Conservation (phyloP, 2,329 filamentous ascomycete genomes). For the Talaromyces islandicus region DNA sequence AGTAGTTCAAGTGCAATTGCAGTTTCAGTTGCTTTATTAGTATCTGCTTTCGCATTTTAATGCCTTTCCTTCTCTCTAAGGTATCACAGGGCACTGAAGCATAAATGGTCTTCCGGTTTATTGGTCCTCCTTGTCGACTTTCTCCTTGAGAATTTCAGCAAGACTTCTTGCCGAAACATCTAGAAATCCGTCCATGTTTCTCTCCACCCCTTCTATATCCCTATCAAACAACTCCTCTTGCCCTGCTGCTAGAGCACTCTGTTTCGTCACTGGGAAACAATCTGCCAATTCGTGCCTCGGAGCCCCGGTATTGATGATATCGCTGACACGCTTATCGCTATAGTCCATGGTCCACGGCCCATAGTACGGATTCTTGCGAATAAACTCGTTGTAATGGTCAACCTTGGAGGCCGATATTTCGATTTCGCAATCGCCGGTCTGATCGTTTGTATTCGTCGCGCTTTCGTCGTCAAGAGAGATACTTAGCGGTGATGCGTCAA, state of each 20-base stretch:
- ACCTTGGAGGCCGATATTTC: neutral
- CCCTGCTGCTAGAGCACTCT: neutral
- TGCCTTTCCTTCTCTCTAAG: neutral
- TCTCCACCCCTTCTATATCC: neutral
- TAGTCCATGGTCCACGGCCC: neutral
- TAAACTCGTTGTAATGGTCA: neutral
- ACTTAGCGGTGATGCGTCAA: slow-evolving; percentile 20
- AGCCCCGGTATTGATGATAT: neutral
- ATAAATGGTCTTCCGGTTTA: neutral
- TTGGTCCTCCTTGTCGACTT: neutral
- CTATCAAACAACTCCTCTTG: neutral
- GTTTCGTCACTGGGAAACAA: neutral
- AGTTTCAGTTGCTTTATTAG: too few relatives aligned
- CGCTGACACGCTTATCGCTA: slow-evolving; percentile 1
- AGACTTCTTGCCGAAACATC: slow-evolving; percentile 1
- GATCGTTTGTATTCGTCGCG: neutral
- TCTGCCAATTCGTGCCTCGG: slow-evolving; percentile 7
- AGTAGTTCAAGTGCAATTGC: too few relatives aligned
- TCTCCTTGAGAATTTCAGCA: neutral
- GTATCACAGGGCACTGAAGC: neutral
- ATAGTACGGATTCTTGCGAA: neutral
- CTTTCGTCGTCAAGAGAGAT: neutral
- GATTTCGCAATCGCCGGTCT: neutral
- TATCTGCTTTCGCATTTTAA: neutral
- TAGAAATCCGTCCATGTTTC: neutral